Percentiles rank a stretch among this genome's conserved stretches.
These are phyloP conservation scores for Citrus reticulata DNA, from an alignment of 345 rosid genomes.

Conservation along the genomic window DNA sequence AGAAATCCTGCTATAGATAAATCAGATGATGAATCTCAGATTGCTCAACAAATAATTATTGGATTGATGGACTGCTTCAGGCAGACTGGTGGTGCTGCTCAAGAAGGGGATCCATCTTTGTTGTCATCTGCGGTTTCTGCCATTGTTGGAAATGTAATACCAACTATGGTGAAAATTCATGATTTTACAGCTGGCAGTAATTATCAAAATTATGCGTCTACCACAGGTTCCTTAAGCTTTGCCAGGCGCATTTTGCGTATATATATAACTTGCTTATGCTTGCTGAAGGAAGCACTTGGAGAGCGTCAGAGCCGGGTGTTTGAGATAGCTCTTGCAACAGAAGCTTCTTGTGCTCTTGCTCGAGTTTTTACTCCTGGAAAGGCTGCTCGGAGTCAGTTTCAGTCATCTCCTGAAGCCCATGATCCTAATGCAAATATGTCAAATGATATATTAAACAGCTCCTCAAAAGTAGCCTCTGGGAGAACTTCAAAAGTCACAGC, in stretches of 20 bases:
- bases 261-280: slow-evolving; percentile 72
- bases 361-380: slow-evolving; percentile 64
- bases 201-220: slow-evolving; percentile 47
- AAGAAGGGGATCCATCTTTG: slow-evolving; percentile 96
- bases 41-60: slow-evolving; percentile 73
- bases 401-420: slow-evolving; percentile 64
- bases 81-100: slow-evolving; percentile 97
- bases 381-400: slow-evolving; percentile 80
- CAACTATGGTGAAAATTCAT: slow-evolving; percentile 59
- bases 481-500: slow-evolving; percentile 63
- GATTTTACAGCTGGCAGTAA: slow-evolving; percentile 54
- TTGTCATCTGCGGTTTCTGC: slow-evolving; percentile 93
- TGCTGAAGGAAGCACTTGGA: slow-evolving; percentile 93
- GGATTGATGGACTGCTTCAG: slow-evolving; percentile 77
- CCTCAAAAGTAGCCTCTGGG: slow-evolving; percentile 41
- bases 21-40: slow-evolving; percentile 67
- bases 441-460: slow-evolving; percentile 41
- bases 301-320: slow-evolving; percentile 93
- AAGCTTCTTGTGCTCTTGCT: slow-evolving; percentile 77
- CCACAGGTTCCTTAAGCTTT: slow-evolving; percentile 42
- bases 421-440: slow-evolving; percentile 50
- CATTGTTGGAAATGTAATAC: slow-evolving; percentile 67
- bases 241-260: slow-evolving; percentile 74
- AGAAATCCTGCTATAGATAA: slow-evolving; percentile 55
- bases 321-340: slow-evolving; percentile 96